These are phyloP conservation scores for Geranomyces variabilis DNA, from an alignment of 192 early-diverging fungal genomes.

Conservation along the genomic window DNA sequence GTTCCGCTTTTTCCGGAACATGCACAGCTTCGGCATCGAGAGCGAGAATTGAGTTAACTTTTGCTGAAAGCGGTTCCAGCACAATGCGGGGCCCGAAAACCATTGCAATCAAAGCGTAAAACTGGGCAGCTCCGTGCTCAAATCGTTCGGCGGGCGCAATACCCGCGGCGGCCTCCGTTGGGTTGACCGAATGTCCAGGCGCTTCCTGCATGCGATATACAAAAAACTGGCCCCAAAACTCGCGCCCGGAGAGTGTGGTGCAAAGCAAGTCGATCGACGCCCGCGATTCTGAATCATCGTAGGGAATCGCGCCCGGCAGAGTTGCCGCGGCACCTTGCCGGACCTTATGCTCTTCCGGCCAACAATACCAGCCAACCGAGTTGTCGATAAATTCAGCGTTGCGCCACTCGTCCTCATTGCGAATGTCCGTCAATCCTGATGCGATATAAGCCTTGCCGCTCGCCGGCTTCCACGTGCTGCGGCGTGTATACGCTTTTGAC, in stretches of 20 bases:
- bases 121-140: slow-evolving; percentile 56
- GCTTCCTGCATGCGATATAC: slow-evolving; percentile 68
- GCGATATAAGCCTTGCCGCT: slow-evolving; percentile 39
- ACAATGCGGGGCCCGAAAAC: slow-evolving; percentile 60
- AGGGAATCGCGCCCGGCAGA: slow-evolving; percentile 44
- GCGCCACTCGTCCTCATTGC: slow-evolving; percentile 14
- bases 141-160: slow-evolving; percentile 54
- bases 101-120: slow-evolving; percentile 74
- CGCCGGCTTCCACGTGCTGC: slow-evolving; percentile 18
- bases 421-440: background rate
- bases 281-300: slow-evolving; percentile 61
- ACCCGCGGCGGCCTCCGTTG: slow-evolving; percentile 18
- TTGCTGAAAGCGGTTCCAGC: slow-evolving; percentile 48
- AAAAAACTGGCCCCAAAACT: slow-evolving; percentile 73
- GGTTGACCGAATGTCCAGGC: slow-evolving; percentile 12
- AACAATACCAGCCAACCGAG: slow-evolving; percentile 78
- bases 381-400: slow-evolving; percentile 56
- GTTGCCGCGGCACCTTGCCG: background rate
- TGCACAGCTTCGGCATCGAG: slow-evolving; percentile 46
- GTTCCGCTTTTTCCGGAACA: slow-evolving; percentile 73
- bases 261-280: slow-evolving; percentile 60
- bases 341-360: slow-evolving; percentile 61
- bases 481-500: background rate
- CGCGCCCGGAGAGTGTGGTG: slow-evolving; percentile 50
- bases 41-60: slow-evolving; percentile 59